A percentile compares a stretch with the other conserved stretches of the same genome.
These are phyloP conservation scores for Xylaria bambusicola DNA, from an alignment of 495 filamentous ascomycete genomes.

Conservation along the genomic window DNA sequence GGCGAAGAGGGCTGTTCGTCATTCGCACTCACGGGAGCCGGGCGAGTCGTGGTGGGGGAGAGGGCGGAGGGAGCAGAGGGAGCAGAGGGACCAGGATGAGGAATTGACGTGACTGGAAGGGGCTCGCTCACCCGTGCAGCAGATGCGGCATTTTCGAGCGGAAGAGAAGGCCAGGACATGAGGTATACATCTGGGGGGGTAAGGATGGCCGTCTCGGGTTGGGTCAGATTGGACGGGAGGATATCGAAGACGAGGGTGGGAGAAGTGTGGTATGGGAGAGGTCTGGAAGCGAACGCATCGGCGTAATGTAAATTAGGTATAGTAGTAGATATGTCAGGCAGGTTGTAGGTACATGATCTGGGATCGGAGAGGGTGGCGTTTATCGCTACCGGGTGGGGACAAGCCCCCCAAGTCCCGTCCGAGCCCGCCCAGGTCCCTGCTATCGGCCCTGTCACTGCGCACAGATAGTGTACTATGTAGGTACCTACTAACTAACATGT, in stretches of 20 bases:
- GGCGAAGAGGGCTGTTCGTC: conserved; percentile 29
- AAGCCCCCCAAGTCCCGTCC: not conserved
- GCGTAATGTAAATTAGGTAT: conserved; percentile 1
- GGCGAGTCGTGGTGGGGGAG: no score
- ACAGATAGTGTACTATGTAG: no score
- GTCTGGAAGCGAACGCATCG: conserved; percentile 4
- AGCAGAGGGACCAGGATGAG: conserved; percentile 29
- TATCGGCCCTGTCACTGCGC: no score
- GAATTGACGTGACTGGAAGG: conserved; percentile 22
- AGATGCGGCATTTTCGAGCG: conserved; percentile 52
- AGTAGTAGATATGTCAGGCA: no score
- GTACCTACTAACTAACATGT: no score
- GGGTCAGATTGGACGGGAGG: conserved; percentile 12
- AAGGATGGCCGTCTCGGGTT: conserved; percentile 26
- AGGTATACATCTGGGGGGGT: conserved; percentile 50
- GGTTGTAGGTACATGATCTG: no score
- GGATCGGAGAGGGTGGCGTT: conserved; percentile 15
- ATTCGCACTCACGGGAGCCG: conserved; percentile 31
- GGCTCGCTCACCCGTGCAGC: conserved; percentile 48
- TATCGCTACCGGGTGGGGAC: conserved; percentile 6
- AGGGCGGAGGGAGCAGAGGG: no score
- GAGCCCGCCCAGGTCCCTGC: not conserved
- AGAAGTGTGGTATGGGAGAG: conserved; percentile 14
- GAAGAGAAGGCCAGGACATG: conserved; percentile 50
- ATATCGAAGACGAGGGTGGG: conserved; percentile 14